Conservation (phyloP, 768 basidiomycete genomes). For the Dacryopinax primogenitus region DNA sequence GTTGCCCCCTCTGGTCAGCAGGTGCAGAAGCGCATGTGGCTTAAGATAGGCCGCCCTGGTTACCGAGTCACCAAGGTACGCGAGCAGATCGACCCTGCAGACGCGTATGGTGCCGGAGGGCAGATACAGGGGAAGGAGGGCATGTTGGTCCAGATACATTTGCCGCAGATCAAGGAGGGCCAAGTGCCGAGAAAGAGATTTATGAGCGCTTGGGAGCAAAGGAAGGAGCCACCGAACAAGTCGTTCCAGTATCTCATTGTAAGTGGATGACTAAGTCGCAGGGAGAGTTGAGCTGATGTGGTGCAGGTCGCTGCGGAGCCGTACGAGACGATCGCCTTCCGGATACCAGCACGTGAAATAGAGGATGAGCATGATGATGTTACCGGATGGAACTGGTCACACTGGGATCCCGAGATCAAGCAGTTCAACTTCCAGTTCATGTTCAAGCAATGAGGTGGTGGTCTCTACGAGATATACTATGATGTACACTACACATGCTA, state of each 20-base stretch:
- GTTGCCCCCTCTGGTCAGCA: conserved; percentile 44
- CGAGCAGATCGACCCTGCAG: conserved; percentile 37
- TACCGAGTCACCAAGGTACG: conserved; percentile 95
- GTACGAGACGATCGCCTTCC: conserved; percentile 98
- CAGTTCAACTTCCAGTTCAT: conserved; percentile 98
- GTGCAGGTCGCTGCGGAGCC: conserved; percentile 93
- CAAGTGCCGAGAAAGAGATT: conserved; percentile 78
- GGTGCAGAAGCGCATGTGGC: conserved; percentile 83
- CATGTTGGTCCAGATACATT: conserved; percentile 92
- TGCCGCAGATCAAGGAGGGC: conserved; percentile 82
- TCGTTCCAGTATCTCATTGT: conserved; percentile 97
- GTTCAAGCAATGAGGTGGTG: conserved; percentile 33
- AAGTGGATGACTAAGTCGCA: conserved; percentile 23
- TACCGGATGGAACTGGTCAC: conserved; percentile 92
- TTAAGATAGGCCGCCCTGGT: conserved; percentile 93
- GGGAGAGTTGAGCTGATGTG: not conserved
- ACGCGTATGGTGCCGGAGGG: conserved; percentile 28
- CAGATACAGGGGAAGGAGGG: conserved; percentile 69
- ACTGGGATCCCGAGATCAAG: conserved; percentile 99
- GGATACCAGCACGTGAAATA: conserved; percentile 92
- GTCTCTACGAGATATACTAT: not conserved
- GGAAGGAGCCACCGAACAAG: conserved; percentile 85
- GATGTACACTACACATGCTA: conserved; percentile 8
- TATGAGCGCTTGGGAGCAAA: conserved; percentile 98
- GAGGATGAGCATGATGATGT: conserved; percentile 68